Conservation (phyloP, 345 rosid species). For the Boechera divaricarpa region DNA sequence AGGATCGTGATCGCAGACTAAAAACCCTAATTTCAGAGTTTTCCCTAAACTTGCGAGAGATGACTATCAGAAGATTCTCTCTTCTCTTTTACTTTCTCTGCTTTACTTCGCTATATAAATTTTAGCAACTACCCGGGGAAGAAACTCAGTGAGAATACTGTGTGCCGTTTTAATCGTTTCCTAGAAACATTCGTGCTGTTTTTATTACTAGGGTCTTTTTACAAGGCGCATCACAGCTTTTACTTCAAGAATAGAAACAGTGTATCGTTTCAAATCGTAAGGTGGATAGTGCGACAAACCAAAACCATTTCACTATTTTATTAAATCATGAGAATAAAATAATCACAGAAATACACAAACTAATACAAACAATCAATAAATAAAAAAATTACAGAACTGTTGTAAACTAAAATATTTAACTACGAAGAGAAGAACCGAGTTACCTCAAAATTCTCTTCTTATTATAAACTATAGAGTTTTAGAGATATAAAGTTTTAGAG, state of each 20-base stretch:
- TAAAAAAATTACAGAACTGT: background rate
- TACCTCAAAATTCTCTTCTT: too few relatives aligned
- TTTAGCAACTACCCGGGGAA: background rate
- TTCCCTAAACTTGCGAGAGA: slow-evolving; percentile 5
- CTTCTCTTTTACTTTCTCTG: background rate
- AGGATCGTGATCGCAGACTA: slow-evolving; percentile 27
- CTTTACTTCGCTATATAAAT: background rate
- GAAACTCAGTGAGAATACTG: background rate
- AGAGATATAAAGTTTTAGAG: too few relatives aligned
- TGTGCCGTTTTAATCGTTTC: background rate
- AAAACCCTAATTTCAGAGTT: slow-evolving; percentile 54
- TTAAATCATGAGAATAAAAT: background rate
- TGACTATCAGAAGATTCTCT: slow-evolving; percentile 6
- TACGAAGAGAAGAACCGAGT: too few relatives aligned
- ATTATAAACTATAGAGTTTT: too few relatives aligned
- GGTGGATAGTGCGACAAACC: background rate
- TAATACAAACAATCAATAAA: slow-evolving; percentile 14
- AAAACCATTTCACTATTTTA: background rate
- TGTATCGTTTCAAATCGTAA: too few relatives aligned
- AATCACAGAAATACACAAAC: background rate
- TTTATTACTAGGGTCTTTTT: background rate
- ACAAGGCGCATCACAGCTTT: too few relatives aligned
- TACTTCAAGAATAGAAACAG: background rate
- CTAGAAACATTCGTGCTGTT: background rate
- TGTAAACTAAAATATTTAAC: too few relatives aligned